Base-by-base conservation (phyloP, 495 filamentous ascomycete genomes). In the Talaromyces stipitatus region DNA sequence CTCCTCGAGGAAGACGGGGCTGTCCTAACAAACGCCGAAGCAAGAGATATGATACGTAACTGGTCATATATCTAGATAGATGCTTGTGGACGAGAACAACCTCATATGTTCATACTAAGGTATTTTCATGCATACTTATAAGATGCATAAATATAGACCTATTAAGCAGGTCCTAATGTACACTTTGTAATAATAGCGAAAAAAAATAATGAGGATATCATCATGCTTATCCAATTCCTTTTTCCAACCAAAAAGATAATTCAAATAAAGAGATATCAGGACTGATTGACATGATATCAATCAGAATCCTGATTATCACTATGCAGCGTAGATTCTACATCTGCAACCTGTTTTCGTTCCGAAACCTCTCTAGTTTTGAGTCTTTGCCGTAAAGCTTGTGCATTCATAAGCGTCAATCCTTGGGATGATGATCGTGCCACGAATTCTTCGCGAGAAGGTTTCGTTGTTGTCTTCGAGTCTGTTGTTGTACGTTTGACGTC, bases 321-420 rank as follows among this genome's bases (percentile, higher is more conserved):
- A 20, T 51, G 48, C 1, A 55, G 36, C 33, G 33, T 23, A 46
- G 54, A 55, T 7, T 43, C 54, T 9, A 55, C 83, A 69, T 96
- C 91, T 56, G 89, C 90, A 43, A 95, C 91, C 73, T 95, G 91
- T 71, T 87, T 86, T 51, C 91, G 78, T 69, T 90, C 89, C 51
- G 87, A 87, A 41, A 96, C 77, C 71, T 95, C 91, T 66, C 82
- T 80, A 54, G 80, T 75, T 58, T 73, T 72, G 61, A 82, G 68
- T 46, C 77, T 72, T 38, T 70, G 69, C 56, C 74, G 71, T 61
- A 75, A 72, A 38, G 82, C 71, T 83, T 85, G 62, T 67, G 77
- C 73, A 70, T 83, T 78, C 64, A 84, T 82, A 61, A 83, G 77
- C 80, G 89, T 87, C 90, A 94, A 88, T 94, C 89, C 89, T 89